Percentiles rank a stretch among this genome's conserved stretches.
phyloP scores from a whole-genome alignment of 805 yeast species.

The Ogataea polymorpha region DNA sequence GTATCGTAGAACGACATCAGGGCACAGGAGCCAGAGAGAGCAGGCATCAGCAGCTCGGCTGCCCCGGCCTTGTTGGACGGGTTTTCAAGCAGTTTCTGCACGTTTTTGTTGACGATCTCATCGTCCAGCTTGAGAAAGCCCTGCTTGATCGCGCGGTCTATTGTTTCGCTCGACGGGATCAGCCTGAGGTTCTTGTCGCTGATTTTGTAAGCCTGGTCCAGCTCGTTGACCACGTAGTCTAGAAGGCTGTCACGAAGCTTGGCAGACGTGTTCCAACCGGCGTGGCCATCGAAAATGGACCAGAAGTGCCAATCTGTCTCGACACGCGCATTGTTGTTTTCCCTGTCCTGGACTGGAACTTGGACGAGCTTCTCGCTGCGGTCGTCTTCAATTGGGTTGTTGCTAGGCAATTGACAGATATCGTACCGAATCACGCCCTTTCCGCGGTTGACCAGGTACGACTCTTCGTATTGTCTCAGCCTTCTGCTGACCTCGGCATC shows the following conservation, averaged over 20 bases:
- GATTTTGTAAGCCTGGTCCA: slow-evolving; percentile 62
- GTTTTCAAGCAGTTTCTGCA: slow-evolving; percentile 63
- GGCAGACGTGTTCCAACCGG: slow-evolving; percentile 93
- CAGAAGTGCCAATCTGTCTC: slow-evolving; percentile 84
- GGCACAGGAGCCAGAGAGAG: slow-evolving; percentile 94
- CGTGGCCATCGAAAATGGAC: slow-evolving; percentile 96
- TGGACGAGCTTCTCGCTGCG: slow-evolving; percentile 79
- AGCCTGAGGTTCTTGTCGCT: slow-evolving; percentile 50
- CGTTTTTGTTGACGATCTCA: slow-evolving; percentile 75
- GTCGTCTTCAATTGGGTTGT: slow-evolving; percentile 93
- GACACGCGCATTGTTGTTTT: slow-evolving; percentile 44
- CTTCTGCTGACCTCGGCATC: slow-evolving; percentile 71
- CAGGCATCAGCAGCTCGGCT: slow-evolving; percentile 80
- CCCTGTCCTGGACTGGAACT: slow-evolving; percentile 63
- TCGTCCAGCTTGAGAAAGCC: slow-evolving; percentile 85
- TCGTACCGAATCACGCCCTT: slow-evolving; percentile 89
- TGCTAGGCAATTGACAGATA: slow-evolving; percentile 83
- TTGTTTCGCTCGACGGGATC: slow-evolving; percentile 63
- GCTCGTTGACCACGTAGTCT: slow-evolving; percentile 70
- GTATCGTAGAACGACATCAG: slow-evolving; percentile 85
- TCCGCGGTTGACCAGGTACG: slow-evolving; percentile 75
- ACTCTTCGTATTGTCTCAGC: slow-evolving; percentile 73
- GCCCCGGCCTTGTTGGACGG: slow-evolving; percentile 65
- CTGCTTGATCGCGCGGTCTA: slow-evolving; percentile 74
- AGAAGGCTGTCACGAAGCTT: slow-evolving; percentile 78